Base-by-base conservation (phyloP, 805 yeast genomes). In the Lipomyces chichibuensis region DNA sequence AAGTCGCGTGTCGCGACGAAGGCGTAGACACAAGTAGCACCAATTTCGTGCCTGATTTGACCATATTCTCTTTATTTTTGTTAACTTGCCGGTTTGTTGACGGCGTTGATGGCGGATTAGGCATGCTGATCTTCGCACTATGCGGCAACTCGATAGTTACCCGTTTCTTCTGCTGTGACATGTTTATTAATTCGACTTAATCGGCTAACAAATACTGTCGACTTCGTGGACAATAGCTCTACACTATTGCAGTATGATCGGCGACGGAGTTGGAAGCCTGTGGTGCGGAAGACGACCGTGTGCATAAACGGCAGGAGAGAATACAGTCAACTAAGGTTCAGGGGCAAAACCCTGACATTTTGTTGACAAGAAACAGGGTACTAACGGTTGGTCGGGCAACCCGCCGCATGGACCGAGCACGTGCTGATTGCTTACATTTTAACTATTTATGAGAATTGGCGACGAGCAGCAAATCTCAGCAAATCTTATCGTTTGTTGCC, bases 21-120 rank as follows among this genome's bases (percentile, higher is more conserved):
- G 62, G 62, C 11, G 62, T 59, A 29, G 55, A 43, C 27, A 59
- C 55, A 11, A 59, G 25, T 9, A 59, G 13, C 17, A 59, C n/a
- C 17, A 17, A 17, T 23, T 59, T 59, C 11, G 62, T 25, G 49
- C 62, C 49, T 13, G 23, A 17, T 8, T 29, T 59, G 20, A 25
- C 29, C 2, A 20, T 17, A 17, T 25, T 27, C 14, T 59, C 62
- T 17, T 59, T 59, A 25, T 59, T 35, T 14, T 29, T 39, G 37
- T 49, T 8, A 27, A 8, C 23, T 8, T 17, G 23, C 37, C 29
- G 55, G 49, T 43, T 43, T 33, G 25, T 25, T 27, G 54, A 27
- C 20, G 54, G 62, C 2, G 55, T 59, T 20, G 62, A 59, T 33
- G 62, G 55, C 55, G 56, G 39, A n/a, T 43, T 43, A 14, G 17